Base-by-base conservation (phyloP, 2,329 filamentous ascomycete species). In the Beauveria asiatica region DNA sequence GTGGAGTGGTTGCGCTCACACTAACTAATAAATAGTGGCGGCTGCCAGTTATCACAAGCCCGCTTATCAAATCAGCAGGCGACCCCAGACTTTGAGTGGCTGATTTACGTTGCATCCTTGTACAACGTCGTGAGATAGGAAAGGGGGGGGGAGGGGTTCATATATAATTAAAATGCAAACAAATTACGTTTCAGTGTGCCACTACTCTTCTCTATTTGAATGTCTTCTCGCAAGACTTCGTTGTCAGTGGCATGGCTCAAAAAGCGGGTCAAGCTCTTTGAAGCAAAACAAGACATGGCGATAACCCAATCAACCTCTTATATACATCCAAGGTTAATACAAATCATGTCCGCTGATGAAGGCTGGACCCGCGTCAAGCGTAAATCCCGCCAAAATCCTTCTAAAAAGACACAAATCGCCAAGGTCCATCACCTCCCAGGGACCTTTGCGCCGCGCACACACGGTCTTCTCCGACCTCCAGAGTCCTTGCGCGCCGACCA, bases 401-500 rank as follows among this genome's bases (percentile, higher is more conserved):
- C 51, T 8, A 3, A 21, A 8, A 41, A 25, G 19, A 16, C 13
- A 17, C 1, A 9, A 33, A 7, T 16, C 13, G 5, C 11, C 50
- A 11, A 39, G 19, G 5, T 9, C 16, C 21, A 16, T 9, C 41
- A 42, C 57, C 30, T 21, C 48, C 25, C 61, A 60, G 55, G 63
- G 48, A 54, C 59, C 30, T 58, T 37, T 45, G 1, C n/a, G 9
- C 61, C 62, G 11, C 63, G 57, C 52, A 64, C 64, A 42, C 52
- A 57, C 2, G 60, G 64, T 52, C 6, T 54, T 0, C 60, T 65
- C 30, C 62, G 65, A 30, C 62, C 68, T 25, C 64, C 66, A 6
- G 50, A 64, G 10, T 71, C 70, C 10, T 68, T 75, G 25, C 62
- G 65, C 27, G 60, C 64, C 51, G 71, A 74, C 46, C 72, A 73